These are phyloP conservation scores for Ophiostoma australiae DNA, from an alignment of 2,329 filamentous ascomycete genomes.

Conservation along the genomic window DNA sequence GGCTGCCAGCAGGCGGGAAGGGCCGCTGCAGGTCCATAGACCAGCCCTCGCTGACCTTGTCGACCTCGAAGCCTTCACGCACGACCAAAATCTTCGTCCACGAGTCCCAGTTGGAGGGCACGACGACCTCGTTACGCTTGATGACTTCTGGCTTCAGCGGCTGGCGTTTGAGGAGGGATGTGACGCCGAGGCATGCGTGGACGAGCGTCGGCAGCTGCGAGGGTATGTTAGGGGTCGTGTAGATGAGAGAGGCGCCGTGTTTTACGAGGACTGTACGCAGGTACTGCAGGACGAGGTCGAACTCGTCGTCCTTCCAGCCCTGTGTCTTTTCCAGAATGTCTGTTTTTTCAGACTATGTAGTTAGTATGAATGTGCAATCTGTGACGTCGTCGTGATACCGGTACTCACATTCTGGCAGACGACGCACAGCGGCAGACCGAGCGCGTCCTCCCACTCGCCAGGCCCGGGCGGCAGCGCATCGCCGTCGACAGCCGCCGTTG, in stretches of 20 bases:
- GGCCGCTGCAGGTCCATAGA: constrained; percentile 69
- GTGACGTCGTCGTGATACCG: neutral
- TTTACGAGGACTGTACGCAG: constrained; percentile 83
- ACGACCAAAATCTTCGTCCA: constrained; percentile 96
- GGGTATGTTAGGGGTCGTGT: constrained; percentile 70
- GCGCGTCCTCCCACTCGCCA: constrained; percentile 86
- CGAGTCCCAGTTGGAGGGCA: constrained; percentile 96
- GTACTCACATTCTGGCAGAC: constrained; percentile 87
- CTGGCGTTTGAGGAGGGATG: constrained; percentile 72
- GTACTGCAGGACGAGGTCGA: constrained; percentile 92
- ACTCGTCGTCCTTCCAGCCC: constrained; percentile 92
- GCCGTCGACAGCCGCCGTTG: constrained; percentile 49
- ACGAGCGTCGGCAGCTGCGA: constrained; percentile 75
- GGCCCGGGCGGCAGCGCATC: constrained; percentile 74
- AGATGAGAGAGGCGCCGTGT: constrained; percentile 78
- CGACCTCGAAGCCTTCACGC: constrained; percentile 86
- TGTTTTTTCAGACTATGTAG: constrained; percentile 71
- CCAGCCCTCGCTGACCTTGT: constrained; percentile 80
- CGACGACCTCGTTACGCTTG: constrained; percentile 87
- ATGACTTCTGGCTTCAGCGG: constrained; percentile 85
- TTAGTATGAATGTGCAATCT: neutral
- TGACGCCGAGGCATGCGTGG: constrained; percentile 81
- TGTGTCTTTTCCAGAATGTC: constrained; percentile 84
- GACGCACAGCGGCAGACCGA: constrained; percentile 82
- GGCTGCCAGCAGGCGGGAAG: constrained; percentile 33